These are phyloP conservation scores for Eucalyptus brandiana DNA, from an alignment of 345 rosid species.

Conservation along the genomic window DNA sequence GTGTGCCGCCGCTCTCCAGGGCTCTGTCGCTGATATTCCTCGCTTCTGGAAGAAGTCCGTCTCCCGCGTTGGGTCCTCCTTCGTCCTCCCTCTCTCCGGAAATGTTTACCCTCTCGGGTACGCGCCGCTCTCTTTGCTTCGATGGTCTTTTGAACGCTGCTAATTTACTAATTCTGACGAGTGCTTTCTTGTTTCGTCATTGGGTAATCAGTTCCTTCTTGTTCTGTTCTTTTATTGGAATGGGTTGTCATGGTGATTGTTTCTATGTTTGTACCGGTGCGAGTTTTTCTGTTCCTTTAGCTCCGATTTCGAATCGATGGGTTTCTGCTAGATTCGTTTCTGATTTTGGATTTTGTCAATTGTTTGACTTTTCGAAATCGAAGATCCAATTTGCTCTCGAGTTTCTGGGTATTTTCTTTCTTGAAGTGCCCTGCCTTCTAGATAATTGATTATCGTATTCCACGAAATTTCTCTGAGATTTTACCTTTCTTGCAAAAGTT, in stretches of 20 bases:
- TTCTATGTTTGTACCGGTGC: not conserved
- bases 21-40: conserved; percentile 9
- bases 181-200: not conserved
- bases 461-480: not conserved
- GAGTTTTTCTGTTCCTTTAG: not conserved
- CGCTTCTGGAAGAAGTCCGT: not conserved
- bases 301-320: not conserved
- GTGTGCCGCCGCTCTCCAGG: not conserved
- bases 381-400: not conserved
- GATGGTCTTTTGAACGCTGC: not conserved
- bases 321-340: not conserved
- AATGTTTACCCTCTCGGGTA: conserved; percentile 95
- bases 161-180: not conserved
- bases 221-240: not conserved
- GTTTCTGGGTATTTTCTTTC: not conserved
- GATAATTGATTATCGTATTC: not conserved
- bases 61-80: conserved; percentile 27
- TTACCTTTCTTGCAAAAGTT: not conserved
- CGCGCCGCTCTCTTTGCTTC: not conserved
- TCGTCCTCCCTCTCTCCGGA: conserved; percentile 56
- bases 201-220: not conserved
- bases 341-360: not conserved
- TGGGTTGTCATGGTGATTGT: not conserved
- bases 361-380: not conserved
- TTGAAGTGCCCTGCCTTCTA: not conserved